These are phyloP conservation scores for Cucurbitaria berberidis DNA, from an alignment of 2,329 filamentous ascomycete genomes.

Conservation along the genomic window DNA sequence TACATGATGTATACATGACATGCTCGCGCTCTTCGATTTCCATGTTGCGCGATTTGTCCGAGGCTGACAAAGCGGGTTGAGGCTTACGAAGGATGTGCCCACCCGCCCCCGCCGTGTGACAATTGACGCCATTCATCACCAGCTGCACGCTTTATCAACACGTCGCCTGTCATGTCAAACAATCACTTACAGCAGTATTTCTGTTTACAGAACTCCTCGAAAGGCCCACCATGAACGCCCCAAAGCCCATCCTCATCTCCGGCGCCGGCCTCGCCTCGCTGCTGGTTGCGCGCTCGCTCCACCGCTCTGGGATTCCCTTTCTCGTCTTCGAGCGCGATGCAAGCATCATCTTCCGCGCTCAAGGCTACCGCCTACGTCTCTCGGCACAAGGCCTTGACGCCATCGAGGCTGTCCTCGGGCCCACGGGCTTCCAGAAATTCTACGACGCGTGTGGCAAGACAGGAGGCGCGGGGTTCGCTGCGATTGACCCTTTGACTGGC, in stretches of 20 bases:
- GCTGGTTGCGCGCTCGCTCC: slow-evolving; percentile 39
- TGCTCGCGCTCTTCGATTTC: too few species aligned
- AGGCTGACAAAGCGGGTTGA: too few species aligned
- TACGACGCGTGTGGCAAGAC: slow-evolving; percentile 67
- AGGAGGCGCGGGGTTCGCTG: slow-evolving; percentile 59
- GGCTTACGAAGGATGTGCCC: too few species aligned
- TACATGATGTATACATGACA: too few species aligned
- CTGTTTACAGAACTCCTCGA: background rate
- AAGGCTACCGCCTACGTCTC: slow-evolving; percentile 67
- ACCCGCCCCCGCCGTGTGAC: too few species aligned
- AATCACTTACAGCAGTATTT: background rate
- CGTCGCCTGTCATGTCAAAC: background rate
- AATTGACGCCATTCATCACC: background rate
- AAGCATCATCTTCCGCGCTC: slow-evolving; percentile 63
- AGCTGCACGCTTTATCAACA: background rate
- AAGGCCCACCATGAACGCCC: slow-evolving; percentile 22
- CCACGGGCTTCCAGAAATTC: slow-evolving; percentile 59
- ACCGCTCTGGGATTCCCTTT: slow-evolving; percentile 40
- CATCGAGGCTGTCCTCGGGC: slow-evolving; percentile 64
- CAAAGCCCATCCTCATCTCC: slow-evolving; percentile 51
- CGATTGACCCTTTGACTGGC: slow-evolving; percentile 62
- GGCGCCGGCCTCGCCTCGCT: slow-evolving; percentile 42
- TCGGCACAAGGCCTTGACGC: slow-evolving; percentile 64
- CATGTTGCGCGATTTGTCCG: too few species aligned
- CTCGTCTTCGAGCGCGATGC: slow-evolving; percentile 51